Base-by-base conservation (phyloP, 2,329 filamentous ascomycete species). In the Conoideocrella luteorostrata region DNA sequence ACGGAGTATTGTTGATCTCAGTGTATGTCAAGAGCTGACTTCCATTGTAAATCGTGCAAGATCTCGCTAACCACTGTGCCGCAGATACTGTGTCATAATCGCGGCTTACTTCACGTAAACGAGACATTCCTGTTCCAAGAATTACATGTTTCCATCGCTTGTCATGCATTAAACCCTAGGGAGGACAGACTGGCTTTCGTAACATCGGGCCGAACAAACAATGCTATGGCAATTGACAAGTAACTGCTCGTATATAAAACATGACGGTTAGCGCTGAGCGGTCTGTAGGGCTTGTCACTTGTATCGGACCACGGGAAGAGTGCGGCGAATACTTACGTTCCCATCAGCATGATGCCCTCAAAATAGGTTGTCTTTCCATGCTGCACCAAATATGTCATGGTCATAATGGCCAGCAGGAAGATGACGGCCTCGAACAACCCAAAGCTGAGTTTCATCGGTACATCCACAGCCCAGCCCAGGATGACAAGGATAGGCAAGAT, bases 341-440 rank as follows among this genome's bases (percentile, higher is more conserved):
- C 48, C 46, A 50, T 48, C n/a, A 50, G 48, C 48, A 50, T 50
- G 39, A 41, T 44, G 15, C 48, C 44, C 28, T 50, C 46, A 15
- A 50, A 50, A 39, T 50, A 50, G 6, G 46, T 50, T 18, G 48
- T 50, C 38, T 50, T 48, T 15, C 46, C 48, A 29, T 50, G 46
- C 17, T 47, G 48, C 4, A 50, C 46, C 29, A 50, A 33, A 22
- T 48, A 50, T 4, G 48, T 48, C 46, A 48, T 48, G 12, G 43
- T 50, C 20, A 47, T 46, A 23, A 50, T 47, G 15, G 48, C 41
- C 13, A 48, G 39, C 18, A 50, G 15, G 29, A 50, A 48, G 10
- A 50, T 41, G 12, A 50, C 48, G 4, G 46, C 40, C 17, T 50
- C 48, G 22, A 50, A 50, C 1, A 50, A 29, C 2, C 46, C 46